Evolutionary conservation across 768 basidiomycete genomes (phyloP).

Genomic region (Boletus edulis): DNA sequence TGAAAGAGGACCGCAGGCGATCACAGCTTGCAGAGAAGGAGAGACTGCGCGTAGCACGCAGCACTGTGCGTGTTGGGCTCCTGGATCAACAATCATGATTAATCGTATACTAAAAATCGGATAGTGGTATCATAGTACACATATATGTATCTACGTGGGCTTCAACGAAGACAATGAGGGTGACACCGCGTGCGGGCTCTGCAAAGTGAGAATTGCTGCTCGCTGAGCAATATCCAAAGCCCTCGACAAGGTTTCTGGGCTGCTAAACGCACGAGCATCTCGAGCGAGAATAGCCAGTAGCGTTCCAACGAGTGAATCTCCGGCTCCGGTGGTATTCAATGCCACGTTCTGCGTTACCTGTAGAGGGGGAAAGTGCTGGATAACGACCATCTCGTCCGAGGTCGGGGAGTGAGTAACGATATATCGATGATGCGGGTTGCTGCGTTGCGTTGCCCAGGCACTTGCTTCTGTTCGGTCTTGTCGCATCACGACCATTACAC

Average conservation of each 20-base stretch:
- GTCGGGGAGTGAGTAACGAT: conserved; percentile 50
- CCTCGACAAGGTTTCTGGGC: conserved; percentile 41
- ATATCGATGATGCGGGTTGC: conserved; percentile 43
- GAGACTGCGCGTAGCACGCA: conserved; percentile 45
- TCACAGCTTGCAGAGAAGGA: conserved; percentile 45
- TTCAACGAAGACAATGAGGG: conserved; percentile 45
- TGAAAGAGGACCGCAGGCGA: conserved; percentile 39
- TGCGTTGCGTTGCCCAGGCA: conserved; percentile 52
- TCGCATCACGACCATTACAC: conserved; percentile 63
- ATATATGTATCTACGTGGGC: neutral
- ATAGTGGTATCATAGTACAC: neutral
- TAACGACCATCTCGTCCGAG: conserved; percentile 48
- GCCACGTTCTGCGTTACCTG: conserved; percentile 34
- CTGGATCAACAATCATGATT: conserved; percentile 19
- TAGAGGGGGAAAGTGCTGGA: conserved; percentile 73
- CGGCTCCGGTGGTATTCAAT: conserved; percentile 87
- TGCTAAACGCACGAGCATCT: conserved; percentile 42
- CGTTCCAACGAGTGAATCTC: conserved; percentile 86
- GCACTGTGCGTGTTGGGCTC: conserved; percentile 63
- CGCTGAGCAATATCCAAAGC: conserved; percentile 58
- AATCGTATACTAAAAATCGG: too few relatives aligned
- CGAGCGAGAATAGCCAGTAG: conserved; percentile 65
- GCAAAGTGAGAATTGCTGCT: conserved; percentile 61
- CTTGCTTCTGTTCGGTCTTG: conserved; percentile 39
- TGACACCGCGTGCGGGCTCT: conserved; percentile 63